phyloP scores from a whole-genome alignment of 106 monocot species.

The Narthecium ossifragum region DNA sequence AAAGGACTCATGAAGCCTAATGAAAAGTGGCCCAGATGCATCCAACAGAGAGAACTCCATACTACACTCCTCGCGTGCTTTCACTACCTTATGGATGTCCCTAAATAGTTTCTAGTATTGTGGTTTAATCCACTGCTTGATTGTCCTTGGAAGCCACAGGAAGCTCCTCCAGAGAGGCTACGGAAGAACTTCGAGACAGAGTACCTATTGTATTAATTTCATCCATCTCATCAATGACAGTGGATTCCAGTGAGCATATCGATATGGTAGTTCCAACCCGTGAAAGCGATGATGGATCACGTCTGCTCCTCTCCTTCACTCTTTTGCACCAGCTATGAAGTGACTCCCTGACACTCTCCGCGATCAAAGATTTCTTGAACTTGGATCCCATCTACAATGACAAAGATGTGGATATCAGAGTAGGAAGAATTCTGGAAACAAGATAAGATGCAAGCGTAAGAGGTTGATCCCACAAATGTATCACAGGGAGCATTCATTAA shows the following conservation, averaged over 20 bases:
- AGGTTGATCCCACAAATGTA: background rate
- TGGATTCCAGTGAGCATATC: constrained; percentile 54
- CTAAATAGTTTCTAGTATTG: too few species aligned
- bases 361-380: constrained; percentile 66
- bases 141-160: constrained; percentile 14
- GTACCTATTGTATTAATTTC: constrained; percentile 61
- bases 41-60: too few species aligned
- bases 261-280: constrained; percentile 31
- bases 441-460: background rate
- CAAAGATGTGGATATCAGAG: background rate
- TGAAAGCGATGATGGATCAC: constrained; percentile 18
- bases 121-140: too few species aligned
- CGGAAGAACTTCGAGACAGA: constrained; percentile 47
- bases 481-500: background rate
- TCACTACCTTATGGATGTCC: too few species aligned
- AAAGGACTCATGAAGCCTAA: too few species aligned
- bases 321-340: constrained; percentile 90
- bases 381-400: constrained; percentile 81
- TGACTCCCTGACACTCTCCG: constrained; percentile 71
- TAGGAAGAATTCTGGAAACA: background rate
- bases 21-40: too few species aligned
- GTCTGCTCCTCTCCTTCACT: constrained; percentile 42
- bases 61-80: too few species aligned
- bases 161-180: constrained; percentile 39
- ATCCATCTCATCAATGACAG: constrained; percentile 30